A percentile compares a stretch with the other conserved stretches of the same genome.
phyloP scores from a whole-genome alignment of 345 rosid genomes.

The Euphorbia tirucalli region DNA sequence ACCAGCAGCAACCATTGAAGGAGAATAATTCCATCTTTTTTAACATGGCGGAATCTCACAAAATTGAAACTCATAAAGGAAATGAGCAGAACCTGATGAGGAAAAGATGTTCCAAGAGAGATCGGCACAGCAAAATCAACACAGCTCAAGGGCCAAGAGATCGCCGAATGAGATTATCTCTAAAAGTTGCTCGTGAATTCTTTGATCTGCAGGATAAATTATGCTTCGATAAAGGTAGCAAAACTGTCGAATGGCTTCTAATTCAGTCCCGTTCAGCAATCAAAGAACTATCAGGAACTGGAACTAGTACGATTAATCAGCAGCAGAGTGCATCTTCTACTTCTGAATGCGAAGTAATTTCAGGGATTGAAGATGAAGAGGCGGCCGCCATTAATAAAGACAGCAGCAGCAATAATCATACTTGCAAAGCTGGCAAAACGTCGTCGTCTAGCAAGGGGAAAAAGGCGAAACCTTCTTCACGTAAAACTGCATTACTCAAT shows the following conservation, averaged over 20 bases:
- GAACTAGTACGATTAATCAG: slow-evolving; percentile 9
- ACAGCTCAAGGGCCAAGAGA: slow-evolving; percentile 82
- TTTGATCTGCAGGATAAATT: slow-evolving; percentile 81
- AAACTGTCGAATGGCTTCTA: slow-evolving; percentile 82
- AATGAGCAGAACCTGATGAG: slow-evolving; percentile 15
- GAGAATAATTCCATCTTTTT: too few relatives aligned
- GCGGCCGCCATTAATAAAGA: slow-evolving; percentile 17
- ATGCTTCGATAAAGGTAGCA: slow-evolving; percentile 77
- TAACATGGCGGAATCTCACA: slow-evolving; percentile 21
- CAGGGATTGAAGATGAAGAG: slow-evolving; percentile 25
- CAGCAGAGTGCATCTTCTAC: slow-evolving; percentile 39
- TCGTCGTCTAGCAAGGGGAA: neutral
- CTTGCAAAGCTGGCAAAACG: slow-evolving; percentile 9
- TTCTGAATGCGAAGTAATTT: slow-evolving; percentile 46
- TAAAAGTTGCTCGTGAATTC: slow-evolving; percentile 65
- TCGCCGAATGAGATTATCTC: slow-evolving; percentile 80
- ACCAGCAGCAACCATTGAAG: slow-evolving; percentile 23
- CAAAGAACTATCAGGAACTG: slow-evolving; percentile 34
- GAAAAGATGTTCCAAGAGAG: slow-evolving; percentile 53
- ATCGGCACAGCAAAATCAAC: slow-evolving; percentile 81
- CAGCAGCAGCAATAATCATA: slow-evolving; percentile 13
- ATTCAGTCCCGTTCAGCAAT: slow-evolving; percentile 56
- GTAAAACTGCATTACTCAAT: slow-evolving; percentile 26
- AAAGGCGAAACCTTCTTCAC: slow-evolving; percentile 27
- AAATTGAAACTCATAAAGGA: neutral